These are phyloP conservation scores for Kuraishia piskuri DNA, from an alignment of 805 yeast species.

Conservation along the genomic window DNA sequence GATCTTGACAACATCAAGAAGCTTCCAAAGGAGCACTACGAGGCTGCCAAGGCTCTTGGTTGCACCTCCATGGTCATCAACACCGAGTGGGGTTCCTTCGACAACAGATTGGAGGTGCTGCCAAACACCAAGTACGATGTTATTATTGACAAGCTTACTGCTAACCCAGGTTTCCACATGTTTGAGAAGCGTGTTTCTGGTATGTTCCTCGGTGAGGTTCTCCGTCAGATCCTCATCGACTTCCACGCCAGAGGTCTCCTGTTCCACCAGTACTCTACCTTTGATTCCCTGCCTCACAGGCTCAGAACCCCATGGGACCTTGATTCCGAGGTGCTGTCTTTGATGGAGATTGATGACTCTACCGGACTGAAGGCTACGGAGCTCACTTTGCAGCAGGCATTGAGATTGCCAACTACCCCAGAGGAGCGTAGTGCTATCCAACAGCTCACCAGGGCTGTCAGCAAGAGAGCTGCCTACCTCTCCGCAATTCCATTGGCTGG, in stretches of 20 bases:
- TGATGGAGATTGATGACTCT: conserved; percentile 79
- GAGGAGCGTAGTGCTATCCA: conserved; percentile 74
- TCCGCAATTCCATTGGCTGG: conserved; percentile 90
- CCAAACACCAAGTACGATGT: conserved; percentile 77
- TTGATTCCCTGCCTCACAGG: conserved; percentile 47
- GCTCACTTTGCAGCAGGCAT: conserved; percentile 52
- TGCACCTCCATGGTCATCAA: conserved; percentile 75
- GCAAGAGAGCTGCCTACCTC: conserved; percentile 83
- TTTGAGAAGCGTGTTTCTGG: conserved; percentile 92
- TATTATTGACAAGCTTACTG: conserved; percentile 59
- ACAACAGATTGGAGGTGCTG: conserved; percentile 64
- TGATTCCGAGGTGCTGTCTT: conserved; percentile 77
- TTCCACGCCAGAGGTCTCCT: conserved; percentile 50
- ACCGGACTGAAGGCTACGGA: conserved; percentile 64
- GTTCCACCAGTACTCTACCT: conserved; percentile 41
- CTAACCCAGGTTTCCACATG: conserved; percentile 82
- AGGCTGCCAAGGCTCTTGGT: conserved; percentile 31
- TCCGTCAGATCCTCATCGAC: conserved; percentile 67
- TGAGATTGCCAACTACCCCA: conserved; percentile 59
- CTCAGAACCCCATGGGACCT: conserved; percentile 69
- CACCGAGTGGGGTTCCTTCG: conserved; percentile 98
- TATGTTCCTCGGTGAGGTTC: conserved; percentile 86
- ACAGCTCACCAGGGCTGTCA: conserved; percentile 64
- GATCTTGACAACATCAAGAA: conserved; percentile 65
- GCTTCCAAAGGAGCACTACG: conserved; percentile 40